phyloP scores from a whole-genome alignment of 768 basidiomycete genomes.

The Glaciozyma antarctica region DNA sequence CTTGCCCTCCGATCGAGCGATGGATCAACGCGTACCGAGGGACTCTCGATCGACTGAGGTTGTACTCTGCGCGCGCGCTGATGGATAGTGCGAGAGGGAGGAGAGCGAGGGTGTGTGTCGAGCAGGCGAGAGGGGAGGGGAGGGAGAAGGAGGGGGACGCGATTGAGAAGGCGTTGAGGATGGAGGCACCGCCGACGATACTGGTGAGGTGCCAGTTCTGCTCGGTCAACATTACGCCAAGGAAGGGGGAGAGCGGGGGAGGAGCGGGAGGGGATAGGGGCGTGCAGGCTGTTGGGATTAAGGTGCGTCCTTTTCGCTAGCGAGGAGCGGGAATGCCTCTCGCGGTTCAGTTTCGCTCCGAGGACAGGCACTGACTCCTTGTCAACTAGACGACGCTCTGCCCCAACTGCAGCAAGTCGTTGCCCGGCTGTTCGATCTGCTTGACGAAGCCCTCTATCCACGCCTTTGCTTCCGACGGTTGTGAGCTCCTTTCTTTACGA shows the following conservation, averaged over 20 bases:
- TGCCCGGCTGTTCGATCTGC: constrained; percentile 29
- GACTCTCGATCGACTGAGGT: constrained; percentile 18
- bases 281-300: background rate
- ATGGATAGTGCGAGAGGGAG: constrained; percentile 23
- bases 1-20: constrained; percentile 18
- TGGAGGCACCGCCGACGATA: constrained; percentile 20
- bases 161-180: constrained; percentile 13
- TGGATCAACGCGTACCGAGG: constrained; percentile 30
- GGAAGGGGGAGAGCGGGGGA: background rate
- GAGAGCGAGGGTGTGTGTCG: constrained; percentile 15
- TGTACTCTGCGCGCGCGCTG: constrained; percentile 20
- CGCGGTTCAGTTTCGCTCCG: too few species aligned
- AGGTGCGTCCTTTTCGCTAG: constrained; percentile 3
- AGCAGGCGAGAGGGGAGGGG: constrained; percentile 21
- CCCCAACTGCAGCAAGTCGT: constrained; percentile 27
- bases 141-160: constrained; percentile 21
- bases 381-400: constrained; percentile 12
- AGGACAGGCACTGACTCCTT: background rate
- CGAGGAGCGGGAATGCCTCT: background rate
- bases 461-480: constrained; percentile 19
- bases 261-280: background rate
- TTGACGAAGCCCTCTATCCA: constrained; percentile 18
- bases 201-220: constrained; percentile 25
- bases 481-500: constrained; percentile 1
- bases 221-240: constrained; percentile 9